Percentiles rank a stretch among this genome's conserved stretches.
phyloP scores from a whole-genome alignment of 2,329 filamentous ascomycete species.

The Alternaria gaisen region DNA sequence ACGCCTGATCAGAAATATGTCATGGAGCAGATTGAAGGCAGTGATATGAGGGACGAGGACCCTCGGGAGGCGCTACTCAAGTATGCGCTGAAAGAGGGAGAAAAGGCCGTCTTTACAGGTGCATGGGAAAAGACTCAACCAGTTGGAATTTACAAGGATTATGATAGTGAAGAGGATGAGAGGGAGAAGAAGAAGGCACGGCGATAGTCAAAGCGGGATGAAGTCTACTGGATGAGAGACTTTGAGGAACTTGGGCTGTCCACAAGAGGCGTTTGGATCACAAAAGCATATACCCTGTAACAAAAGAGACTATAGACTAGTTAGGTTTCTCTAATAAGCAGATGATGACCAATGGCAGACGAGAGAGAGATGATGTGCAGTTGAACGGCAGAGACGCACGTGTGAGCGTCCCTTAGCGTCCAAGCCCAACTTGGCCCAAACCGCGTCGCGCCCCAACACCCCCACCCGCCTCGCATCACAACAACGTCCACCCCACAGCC shows the following conservation, averaged over 20 bases:
- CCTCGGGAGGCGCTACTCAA: constrained; percentile 92
- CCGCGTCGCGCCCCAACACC: constrained; percentile 29
- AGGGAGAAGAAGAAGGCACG: constrained; percentile 69
- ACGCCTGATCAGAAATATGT: constrained; percentile 92
- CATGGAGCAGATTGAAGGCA: constrained; percentile 85
- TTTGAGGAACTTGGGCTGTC: constrained; percentile 3
- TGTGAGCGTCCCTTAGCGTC: constrained; percentile 9
- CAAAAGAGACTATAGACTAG: neutral
- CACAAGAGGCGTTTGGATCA: constrained; percentile 14
- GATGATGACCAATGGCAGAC: neutral
- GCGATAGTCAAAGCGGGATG: constrained; percentile 19
- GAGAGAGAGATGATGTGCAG: neutral
- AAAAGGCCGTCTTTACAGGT: constrained; percentile 92
- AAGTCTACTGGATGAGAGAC: neutral
- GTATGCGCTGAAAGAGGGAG: constrained; percentile 92
- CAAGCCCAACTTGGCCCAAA: constrained; percentile 14
- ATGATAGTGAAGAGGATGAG: constrained; percentile 83
- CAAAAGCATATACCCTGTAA: constrained; percentile 19
- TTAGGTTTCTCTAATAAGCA: neutral
- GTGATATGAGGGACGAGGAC: constrained; percentile 94
- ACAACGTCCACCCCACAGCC: constrained; percentile 13
- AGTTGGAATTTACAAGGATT: constrained; percentile 86
- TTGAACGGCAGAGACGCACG: constrained; percentile 9
- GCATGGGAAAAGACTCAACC: constrained; percentile 94
- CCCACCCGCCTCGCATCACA: constrained; percentile 16